Evolutionary conservation across 306 rosid genomes (phyloP), one percentile per base, ranked within the genome.

Genomic region (Delonix regia): DNA sequence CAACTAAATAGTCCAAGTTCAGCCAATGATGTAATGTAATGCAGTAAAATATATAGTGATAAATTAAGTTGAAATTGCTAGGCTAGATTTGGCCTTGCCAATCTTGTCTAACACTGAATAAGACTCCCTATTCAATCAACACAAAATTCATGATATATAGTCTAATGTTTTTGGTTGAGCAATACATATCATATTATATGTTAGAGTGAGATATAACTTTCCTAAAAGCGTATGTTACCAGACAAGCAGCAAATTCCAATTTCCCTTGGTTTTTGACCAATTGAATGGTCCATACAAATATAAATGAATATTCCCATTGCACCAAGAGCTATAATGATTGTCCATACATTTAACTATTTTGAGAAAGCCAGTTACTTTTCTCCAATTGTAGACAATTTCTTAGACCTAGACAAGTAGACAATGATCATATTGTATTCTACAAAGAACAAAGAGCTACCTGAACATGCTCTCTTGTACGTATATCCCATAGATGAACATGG

Each of bases 401-500:
- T 47, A 80, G 55, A 70, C 38, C 45, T 47, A 24, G 18, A 19
- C 19, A 33, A 25, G n/a, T 48, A 19, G n/a, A 27, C 21, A 34
- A 42, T 22, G 77, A 48, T 15, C 42, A 21, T 25, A 65, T 9
- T 16, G 16, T 44, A 38, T 18, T 24, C 45, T 70, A 6, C 19
- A 79, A 25, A 41, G 63, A 59, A 75, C 2, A 9, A 30, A 69
- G 27, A 75, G 51, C 49, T 63, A 95, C 99, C 99, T 89, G 93
- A 82, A 95, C 69, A 89, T 95, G 98, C 77, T 88, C 93, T 71
- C 93, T 78, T 39, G 97, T 87, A 45, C 99, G 93, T 9, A 93
- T 88, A 85, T 95, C 99, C 99, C 99, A 95, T 71, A 95, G 68
- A 91, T 95, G 99, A 83, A 95, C 69, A 82, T 95, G 99, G n/a